These are phyloP conservation scores for Pythium oligandrum DNA, from an alignment of 352 stramenopile species.

Conservation along the genomic window DNA sequence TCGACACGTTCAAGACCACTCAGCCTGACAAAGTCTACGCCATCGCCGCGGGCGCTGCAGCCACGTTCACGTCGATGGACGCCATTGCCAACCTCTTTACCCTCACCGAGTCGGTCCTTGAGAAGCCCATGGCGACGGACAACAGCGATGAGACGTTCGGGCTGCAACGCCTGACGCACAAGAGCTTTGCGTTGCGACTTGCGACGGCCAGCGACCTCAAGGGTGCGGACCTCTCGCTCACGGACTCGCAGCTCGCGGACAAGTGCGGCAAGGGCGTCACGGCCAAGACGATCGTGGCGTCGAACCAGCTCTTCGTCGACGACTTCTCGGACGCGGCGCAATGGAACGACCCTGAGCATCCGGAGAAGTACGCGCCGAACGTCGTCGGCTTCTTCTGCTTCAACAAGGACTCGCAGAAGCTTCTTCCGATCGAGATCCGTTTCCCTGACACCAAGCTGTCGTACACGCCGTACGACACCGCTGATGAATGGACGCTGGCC, in stretches of 20 bases:
- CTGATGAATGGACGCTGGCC: conserved; percentile 15
- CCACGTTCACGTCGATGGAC: too few relatives aligned
- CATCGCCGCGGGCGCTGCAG: too few relatives aligned
- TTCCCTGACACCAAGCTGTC: conserved; percentile 5
- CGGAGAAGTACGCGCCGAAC: conserved; percentile 7
- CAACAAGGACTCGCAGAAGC: conserved; percentile 6
- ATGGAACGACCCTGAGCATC: conserved; percentile 8
- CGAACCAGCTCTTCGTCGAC: conserved; percentile 6
- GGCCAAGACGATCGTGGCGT: neutral
- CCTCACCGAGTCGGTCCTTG: too few relatives aligned
- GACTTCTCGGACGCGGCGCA: conserved; percentile 8
- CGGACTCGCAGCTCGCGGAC: conserved; percentile 1
- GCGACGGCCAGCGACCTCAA: too few relatives aligned
- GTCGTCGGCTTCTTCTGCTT: conserved; percentile 14
- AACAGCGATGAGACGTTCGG: too few relatives aligned
- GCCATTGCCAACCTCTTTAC: too few relatives aligned
- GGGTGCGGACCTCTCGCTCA: neutral
- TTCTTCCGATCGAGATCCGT: conserved; percentile 13
- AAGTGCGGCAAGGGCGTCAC: conserved; percentile 5
- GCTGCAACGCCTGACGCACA: too few relatives aligned
- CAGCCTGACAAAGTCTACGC: too few relatives aligned
- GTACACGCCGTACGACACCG: conserved; percentile 8
- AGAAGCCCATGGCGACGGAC: too few relatives aligned
- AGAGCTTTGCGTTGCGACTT: too few relatives aligned
- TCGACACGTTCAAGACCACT: too few relatives aligned